Conservation (phyloP, 2,329 filamentous ascomycete genomes). For the Talaromyces sp. region DNA sequence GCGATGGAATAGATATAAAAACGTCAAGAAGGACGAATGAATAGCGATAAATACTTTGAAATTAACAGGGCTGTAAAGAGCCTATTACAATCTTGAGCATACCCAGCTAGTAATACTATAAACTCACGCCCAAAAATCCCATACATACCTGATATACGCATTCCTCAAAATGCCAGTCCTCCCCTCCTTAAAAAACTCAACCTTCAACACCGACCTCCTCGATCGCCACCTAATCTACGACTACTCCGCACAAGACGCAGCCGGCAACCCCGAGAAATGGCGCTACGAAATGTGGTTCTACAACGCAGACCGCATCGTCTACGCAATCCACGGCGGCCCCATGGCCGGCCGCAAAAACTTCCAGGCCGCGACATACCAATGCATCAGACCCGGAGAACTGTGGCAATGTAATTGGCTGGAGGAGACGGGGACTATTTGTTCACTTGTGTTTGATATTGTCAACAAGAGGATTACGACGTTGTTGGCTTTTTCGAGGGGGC, state of each 20-base stretch:
- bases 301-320: conserved; percentile 55
- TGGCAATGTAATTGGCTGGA: conserved; percentile 64
- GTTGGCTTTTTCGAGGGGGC: conserved; percentile 55
- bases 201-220: conserved; percentile 53
- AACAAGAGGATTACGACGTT: conserved; percentile 52
- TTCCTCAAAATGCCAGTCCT: background rate
- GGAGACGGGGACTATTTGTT: conserved; percentile 59
- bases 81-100: too few species aligned
- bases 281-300: conserved; percentile 63
- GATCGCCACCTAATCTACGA: conserved; percentile 59
- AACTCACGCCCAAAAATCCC: too few species aligned
- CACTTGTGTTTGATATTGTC: conserved; percentile 56
- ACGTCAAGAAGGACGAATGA: too few species aligned
- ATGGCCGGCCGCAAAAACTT: conserved; percentile 58
- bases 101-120: too few species aligned
- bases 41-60: too few species aligned
- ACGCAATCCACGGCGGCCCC: conserved; percentile 60
- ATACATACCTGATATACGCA: background rate
- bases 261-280: conserved; percentile 58
- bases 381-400: conserved; percentile 56
- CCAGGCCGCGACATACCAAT: conserved; percentile 57
- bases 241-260: conserved; percentile 50
- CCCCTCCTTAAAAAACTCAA: conserved; percentile 23
- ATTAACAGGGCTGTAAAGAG: too few species aligned
- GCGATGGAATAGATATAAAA: background rate